Evolutionary conservation across 768 basidiomycete species (phyloP), one percentile per base, ranked within the genome.

Genomic region (Kwoniella bestiolae): DNA sequence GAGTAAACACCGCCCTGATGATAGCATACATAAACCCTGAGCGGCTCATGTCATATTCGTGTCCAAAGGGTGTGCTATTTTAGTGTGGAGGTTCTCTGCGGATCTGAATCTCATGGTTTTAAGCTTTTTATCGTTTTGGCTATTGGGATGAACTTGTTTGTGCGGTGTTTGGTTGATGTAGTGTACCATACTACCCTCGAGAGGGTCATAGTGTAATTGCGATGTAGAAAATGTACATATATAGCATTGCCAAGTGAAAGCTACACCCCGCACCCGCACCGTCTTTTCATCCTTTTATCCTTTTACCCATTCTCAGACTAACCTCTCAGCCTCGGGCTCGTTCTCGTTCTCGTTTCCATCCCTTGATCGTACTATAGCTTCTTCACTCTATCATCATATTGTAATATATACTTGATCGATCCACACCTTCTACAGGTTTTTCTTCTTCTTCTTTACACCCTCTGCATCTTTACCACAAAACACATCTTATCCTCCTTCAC

Each of bases 21-120:
- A n/a, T 26, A 51, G 8, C 6, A 47, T 21, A 26, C 50, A 2
- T 11, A 31, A 34, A 34, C 52, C 52, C 52, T 55, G 52, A 55
- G 52, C 16, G 52, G 52, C 32, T 55, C 52, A 55, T 55, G 52
- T 31, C 50, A 26, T n/a, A n/a, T n/a, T n/a, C n/a, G n/a, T 51
- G 26, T 55, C 52, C 52, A 55, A 55, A 55, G 52, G 52, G 50
- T 51, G 14, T 28, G 14, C 6, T 26, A 7, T 23, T 12, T 1
- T 21, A 6, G 29, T 8, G 31, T 35, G 52, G 52, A 55, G 25
- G 21, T 51, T 34, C 52, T 16, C 31, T 55, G 52, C 52, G 52
- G 52, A 55, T 55, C 52, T 23, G 7, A 6, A n/a, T n/a, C n/a
- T n/a, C n/a, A n/a, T n/a, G n/a, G n/a, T n/a, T n/a, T n/a, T 41